Evolutionary conservation across 2,329 filamentous ascomycete species (phyloP).

Genomic region (Colletotrichum sp.): DNA sequence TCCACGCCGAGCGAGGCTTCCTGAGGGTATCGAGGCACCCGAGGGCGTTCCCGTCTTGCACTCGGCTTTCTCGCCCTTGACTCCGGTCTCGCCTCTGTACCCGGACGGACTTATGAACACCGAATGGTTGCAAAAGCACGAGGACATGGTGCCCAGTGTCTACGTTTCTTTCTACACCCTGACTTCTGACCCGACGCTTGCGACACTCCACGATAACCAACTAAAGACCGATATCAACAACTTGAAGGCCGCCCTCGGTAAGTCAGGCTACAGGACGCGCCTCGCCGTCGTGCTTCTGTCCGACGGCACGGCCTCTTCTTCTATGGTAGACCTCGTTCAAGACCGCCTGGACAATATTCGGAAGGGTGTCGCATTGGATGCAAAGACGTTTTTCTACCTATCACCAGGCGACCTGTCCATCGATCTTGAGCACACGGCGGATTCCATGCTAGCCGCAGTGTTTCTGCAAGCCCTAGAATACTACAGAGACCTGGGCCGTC

Average conservation of each 20-base stretch:
- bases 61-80: slow-evolving; percentile 90
- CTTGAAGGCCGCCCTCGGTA: slow-evolving; percentile 69
- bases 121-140: slow-evolving; percentile 88
- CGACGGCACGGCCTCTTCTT: slow-evolving; percentile 56
- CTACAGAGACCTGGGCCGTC: slow-evolving; percentile 92
- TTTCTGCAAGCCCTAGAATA: slow-evolving; percentile 84
- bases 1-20: slow-evolving; percentile 60
- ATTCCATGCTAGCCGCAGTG: slow-evolving; percentile 73
- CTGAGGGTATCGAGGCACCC: slow-evolving; percentile 54
- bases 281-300: slow-evolving; percentile 80
- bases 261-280: slow-evolving; percentile 78
- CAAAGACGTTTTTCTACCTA: slow-evolving; percentile 85
- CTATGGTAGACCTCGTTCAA: slow-evolving; percentile 64
- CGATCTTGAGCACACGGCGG: slow-evolving; percentile 76
- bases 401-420: slow-evolving; percentile 73
- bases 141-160: slow-evolving; percentile 80
- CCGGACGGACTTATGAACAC: slow-evolving; percentile 87
- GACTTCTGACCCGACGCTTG: slow-evolving; percentile 73
- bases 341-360: slow-evolving; percentile 82
- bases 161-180: slow-evolving; percentile 84
- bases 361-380: slow-evolving; percentile 78
- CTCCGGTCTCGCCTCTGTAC: slow-evolving; percentile 81
- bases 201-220: slow-evolving; percentile 83
- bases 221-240: slow-evolving; percentile 86
- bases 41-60: slow-evolving; percentile 68